phyloP scores from a whole-genome alignment of 192 early-diverging fungal genomes.

The Linnemannia hyalina region DNA sequence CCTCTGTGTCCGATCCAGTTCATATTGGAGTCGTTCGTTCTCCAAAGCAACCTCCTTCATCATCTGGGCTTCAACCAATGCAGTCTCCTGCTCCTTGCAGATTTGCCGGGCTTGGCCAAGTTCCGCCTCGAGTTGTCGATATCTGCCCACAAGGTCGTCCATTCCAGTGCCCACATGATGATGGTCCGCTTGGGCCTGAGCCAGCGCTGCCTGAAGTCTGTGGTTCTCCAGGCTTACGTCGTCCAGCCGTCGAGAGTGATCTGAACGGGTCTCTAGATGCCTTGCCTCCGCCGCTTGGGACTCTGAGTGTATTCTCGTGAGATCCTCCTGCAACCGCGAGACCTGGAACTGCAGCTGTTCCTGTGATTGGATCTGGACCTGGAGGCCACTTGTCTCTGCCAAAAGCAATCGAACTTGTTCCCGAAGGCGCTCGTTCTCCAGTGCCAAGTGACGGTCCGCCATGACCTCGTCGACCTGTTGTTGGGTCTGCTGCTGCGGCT shows the following conservation, averaged over 20 bases:
- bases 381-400: neutral
- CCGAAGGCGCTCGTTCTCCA: slow-evolving; percentile 20
- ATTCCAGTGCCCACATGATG: neutral
- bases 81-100: neutral
- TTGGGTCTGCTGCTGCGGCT: neutral
- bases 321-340: neutral
- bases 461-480: neutral
- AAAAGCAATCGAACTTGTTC: slow-evolving; percentile 9
- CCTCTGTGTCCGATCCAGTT: slow-evolving; percentile 2
- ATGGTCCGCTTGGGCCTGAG: neutral
- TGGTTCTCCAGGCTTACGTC: slow-evolving; percentile 5
- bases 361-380: neutral
- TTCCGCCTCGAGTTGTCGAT: neutral
- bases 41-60: slow-evolving; percentile 1
- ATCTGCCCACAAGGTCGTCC: neutral
- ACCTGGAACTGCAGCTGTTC: neutral
- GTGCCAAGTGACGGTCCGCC: neutral
- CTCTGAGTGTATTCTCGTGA: neutral
- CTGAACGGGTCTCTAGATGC: neutral
- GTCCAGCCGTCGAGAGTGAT: neutral
- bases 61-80: neutral
- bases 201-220: neutral
- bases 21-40: slow-evolving; percentile 17
- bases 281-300: neutral
- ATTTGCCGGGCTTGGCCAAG: slow-evolving; percentile 8